A percentile compares a stretch with the other conserved stretches of the same genome.
phyloP scores from a whole-genome alignment of 2,329 filamentous ascomycete genomes.

The Parafenestella ontariensis region DNA sequence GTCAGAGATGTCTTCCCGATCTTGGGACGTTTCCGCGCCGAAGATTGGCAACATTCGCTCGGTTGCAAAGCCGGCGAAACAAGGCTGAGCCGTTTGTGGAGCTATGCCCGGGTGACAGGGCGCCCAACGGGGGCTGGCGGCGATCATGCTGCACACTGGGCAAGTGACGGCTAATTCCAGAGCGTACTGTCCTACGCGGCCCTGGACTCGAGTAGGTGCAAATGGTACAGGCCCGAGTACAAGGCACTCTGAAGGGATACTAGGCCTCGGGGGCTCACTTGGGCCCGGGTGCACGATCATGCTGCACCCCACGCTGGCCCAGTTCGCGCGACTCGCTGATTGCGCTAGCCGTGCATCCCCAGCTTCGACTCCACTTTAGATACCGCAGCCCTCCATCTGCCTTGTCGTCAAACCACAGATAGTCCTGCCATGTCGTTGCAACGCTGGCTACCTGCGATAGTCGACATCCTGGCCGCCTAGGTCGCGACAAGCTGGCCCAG shows the following conservation, averaged over 20 bases:
- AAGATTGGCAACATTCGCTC: neutral
- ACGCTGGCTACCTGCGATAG: neutral
- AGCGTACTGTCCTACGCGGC: constrained; percentile 15
- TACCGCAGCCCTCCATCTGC: constrained; percentile 24
- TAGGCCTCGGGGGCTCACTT: neutral
- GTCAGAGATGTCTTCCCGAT: neutral
- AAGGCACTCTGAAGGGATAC: neutral
- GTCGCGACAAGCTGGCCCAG: constrained; percentile 23
- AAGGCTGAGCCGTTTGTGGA: neutral
- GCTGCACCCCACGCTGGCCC: constrained; percentile 15
- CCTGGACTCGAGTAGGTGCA: constrained; percentile 15
- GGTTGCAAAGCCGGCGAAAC: neutral
- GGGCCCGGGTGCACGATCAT: neutral
- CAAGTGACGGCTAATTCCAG: constrained; percentile 9
- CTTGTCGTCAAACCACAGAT: constrained; percentile 4
- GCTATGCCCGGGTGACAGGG: neutral
- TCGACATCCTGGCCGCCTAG: constrained; percentile 5
- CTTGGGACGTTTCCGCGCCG: neutral
- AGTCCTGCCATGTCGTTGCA: constrained; percentile 1
- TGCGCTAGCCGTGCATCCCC: constrained; percentile 22
- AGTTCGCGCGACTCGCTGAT: constrained; percentile 4
- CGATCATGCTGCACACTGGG: neutral
- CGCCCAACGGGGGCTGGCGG: neutral
- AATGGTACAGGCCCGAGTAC: constrained; percentile 5
- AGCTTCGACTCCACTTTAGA: constrained; percentile 38